Percentiles rank a stretch among this genome's conserved stretches.
These are phyloP conservation scores for Cladorrhinum sp. DNA, from an alignment of 2,329 filamentous ascomycete genomes.

Conservation along the genomic window DNA sequence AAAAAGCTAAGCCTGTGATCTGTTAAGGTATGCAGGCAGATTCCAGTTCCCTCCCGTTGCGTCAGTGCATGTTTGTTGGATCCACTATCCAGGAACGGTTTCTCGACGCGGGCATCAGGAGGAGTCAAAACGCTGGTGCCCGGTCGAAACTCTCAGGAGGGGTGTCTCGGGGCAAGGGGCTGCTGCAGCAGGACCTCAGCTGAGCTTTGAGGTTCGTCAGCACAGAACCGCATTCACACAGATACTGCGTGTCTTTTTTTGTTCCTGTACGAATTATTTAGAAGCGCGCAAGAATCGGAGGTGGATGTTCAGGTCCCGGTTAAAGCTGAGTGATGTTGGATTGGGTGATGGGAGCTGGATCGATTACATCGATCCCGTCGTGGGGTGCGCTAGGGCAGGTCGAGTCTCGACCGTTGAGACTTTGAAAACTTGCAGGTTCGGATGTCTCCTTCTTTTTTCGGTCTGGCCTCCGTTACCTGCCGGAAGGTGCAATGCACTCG, in stretches of 20 bases:
- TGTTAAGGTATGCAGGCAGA: not conserved
- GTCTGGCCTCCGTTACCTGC: not conserved
- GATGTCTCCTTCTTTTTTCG: not conserved
- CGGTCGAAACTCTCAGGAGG: not conserved
- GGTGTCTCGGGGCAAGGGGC: not conserved
- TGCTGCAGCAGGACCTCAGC: not conserved
- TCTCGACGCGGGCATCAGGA: not conserved
- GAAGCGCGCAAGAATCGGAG: not conserved
- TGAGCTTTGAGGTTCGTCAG: not conserved
- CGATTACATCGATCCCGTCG: conserved; percentile 6
- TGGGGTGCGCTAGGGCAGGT: not conserved
- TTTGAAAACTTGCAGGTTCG: too few relatives aligned
- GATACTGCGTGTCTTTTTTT: too few relatives aligned
- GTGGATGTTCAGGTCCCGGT: not conserved
- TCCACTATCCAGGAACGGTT: not conserved
- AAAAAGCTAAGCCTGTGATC: not conserved
- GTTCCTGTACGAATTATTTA: too few relatives aligned
- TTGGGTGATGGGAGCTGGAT: too few relatives aligned
- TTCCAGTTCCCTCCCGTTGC: not conserved
- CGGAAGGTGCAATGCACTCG: not conserved
- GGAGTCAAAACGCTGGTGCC: not conserved
- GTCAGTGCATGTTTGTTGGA: not conserved
- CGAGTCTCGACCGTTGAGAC: not conserved
- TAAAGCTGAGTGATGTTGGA: not conserved
- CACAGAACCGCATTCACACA: not conserved